These are phyloP conservation scores for Xerocomellus intermedius DNA, from an alignment of 768 basidiomycete species.

Conservation along the genomic window DNA sequence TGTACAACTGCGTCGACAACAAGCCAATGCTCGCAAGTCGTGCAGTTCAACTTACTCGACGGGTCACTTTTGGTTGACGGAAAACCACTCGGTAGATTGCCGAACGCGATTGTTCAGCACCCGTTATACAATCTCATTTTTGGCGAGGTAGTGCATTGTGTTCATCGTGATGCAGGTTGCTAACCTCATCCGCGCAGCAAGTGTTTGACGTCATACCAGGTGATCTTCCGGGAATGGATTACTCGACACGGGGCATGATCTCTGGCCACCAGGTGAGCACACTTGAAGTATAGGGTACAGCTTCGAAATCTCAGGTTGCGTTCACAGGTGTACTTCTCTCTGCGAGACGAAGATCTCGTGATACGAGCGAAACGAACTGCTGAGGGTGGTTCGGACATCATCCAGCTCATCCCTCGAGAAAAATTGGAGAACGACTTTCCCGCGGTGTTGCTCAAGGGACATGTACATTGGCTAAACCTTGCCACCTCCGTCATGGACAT, in stretches of 20 bases:
- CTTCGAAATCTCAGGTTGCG: neutral
- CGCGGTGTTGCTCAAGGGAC: constrained; percentile 7
- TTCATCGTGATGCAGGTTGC: neutral
- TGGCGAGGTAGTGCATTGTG: constrained; percentile 23
- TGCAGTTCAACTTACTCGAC: constrained; percentile 40
- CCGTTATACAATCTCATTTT: constrained; percentile 23
- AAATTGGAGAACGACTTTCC: constrained; percentile 25
- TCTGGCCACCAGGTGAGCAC: neutral
- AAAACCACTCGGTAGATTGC: constrained; percentile 38
- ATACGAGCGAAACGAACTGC: neutral
- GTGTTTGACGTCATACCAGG: neutral
- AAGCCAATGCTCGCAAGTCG: constrained; percentile 16
- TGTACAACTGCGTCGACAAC: constrained; percentile 11
- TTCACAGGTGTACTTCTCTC: constrained; percentile 24
- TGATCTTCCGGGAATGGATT: neutral
- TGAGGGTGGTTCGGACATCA: neutral
- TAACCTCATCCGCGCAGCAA: neutral
- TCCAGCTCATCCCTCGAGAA: constrained; percentile 21
- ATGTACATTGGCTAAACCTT: constrained; percentile 31
- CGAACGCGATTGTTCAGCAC: constrained; percentile 26
- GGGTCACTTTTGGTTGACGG: constrained; percentile 44
- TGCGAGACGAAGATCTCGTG: too few relatives aligned
- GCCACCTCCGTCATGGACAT: constrained; percentile 21
- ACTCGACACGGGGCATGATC: neutral
- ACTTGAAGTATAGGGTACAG: neutral